Conservation (phyloP, 31 red algal species). For the Odonthalia washingtoniensis region DNA sequence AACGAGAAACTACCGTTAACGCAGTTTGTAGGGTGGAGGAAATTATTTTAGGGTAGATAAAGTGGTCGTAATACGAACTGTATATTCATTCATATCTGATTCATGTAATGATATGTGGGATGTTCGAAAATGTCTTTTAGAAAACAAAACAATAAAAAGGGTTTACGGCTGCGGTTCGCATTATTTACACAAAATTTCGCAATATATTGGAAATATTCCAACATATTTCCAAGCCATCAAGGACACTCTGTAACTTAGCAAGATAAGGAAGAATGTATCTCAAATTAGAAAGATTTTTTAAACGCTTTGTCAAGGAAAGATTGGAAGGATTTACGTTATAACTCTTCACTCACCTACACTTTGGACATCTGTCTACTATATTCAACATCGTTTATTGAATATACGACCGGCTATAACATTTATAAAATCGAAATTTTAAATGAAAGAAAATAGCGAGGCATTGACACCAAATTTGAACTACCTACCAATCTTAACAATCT, state of each 20-base stretch:
- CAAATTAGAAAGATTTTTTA: constrained; percentile 16
- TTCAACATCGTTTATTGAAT: background rate
- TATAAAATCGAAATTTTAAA: background rate
- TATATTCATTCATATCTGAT: constrained; percentile 42
- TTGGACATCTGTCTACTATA: no score
- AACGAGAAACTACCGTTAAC: constrained; percentile 46
- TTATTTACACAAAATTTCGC: constrained; percentile 37
- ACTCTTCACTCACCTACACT: background rate
- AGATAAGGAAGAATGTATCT: background rate
- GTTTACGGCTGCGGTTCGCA: constrained; percentile 36
- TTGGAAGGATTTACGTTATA: background rate
- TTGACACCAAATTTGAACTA: background rate
- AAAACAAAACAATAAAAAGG: constrained; percentile 31
- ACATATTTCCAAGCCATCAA: constrained; percentile 7
- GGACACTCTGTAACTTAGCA: constrained; percentile 15
- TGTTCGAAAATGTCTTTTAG: background rate
- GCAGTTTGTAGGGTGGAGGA: no score
- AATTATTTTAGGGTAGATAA: no score
- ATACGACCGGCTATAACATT: background rate
- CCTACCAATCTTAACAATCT: background rate
- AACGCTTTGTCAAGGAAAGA: background rate
- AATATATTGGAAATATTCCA: constrained; percentile 23
- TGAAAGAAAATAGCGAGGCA: background rate
- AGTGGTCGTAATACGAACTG: background rate
- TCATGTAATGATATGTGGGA: constrained; percentile 25